phyloP scores from a whole-genome alignment of 208 protist genomes.

The Trypanosoma cruzi region DNA sequence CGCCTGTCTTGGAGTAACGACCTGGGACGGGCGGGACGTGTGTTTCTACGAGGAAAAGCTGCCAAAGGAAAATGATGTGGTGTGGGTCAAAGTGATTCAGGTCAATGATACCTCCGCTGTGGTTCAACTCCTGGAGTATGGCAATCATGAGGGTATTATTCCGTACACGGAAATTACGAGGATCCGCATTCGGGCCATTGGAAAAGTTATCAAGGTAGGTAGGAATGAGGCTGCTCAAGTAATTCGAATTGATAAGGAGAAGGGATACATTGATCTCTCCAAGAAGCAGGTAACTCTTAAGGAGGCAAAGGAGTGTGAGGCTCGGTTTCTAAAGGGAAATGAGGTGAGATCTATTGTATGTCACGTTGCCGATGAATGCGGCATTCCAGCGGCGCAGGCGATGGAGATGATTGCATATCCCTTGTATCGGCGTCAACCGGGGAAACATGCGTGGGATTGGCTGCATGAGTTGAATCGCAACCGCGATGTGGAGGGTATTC shows the following conservation, averaged over 20 bases:
- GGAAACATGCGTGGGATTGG: constrained; percentile 84
- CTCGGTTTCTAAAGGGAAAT: constrained; percentile 96
- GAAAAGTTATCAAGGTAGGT: constrained; percentile 98
- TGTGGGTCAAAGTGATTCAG: constrained; percentile 96
- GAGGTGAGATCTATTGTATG: constrained; percentile 97
- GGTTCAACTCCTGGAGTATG: constrained; percentile 98
- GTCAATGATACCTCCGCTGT: constrained; percentile 95
- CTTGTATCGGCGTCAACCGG: constrained; percentile 87
- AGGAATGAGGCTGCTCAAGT: constrained; percentile 96
- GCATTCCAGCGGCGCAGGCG: constrained; percentile 58
- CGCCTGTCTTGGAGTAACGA: constrained; percentile 67
- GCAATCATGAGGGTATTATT: constrained; percentile 99
- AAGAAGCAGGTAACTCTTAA: constrained; percentile 97
- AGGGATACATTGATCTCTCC: constrained; percentile 99
- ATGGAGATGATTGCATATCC: constrained; percentile 97
- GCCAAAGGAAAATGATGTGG: constrained; percentile 97
- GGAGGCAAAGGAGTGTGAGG: constrained; percentile 95
- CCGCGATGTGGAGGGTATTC: constrained; percentile 67
- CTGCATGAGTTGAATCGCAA: constrained; percentile 76
- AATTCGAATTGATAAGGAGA: constrained; percentile 98
- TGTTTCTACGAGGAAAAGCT: constrained; percentile 74
- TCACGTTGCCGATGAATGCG: constrained; percentile 92
- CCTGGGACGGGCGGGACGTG: constrained; percentile 77
- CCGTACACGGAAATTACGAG: constrained; percentile 97
- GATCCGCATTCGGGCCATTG: constrained; percentile 98